A percentile compares a stretch with the other conserved stretches of the same genome.
These are phyloP conservation scores for Globisporangium spiculum DNA, from an alignment of 352 stramenopile genomes.

Conservation along the genomic window DNA sequence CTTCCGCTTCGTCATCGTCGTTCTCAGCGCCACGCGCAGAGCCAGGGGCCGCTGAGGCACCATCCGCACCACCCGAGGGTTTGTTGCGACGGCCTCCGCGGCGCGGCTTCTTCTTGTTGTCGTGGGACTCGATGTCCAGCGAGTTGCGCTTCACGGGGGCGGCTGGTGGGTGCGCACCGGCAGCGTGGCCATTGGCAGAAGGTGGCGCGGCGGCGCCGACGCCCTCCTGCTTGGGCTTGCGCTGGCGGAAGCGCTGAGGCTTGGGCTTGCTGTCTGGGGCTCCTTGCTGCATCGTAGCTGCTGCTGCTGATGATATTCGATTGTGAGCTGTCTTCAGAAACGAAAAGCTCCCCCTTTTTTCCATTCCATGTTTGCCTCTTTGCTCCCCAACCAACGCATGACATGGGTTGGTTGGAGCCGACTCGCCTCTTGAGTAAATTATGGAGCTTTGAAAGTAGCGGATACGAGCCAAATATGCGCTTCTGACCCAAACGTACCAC, in stretches of 20 bases:
- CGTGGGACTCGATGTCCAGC: conserved; percentile 5
- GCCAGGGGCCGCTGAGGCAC: neutral
- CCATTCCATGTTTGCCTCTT: neutral
- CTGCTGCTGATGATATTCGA: neutral
- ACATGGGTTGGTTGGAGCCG: neutral
- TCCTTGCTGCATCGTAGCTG: neutral
- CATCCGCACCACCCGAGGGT: conserved; percentile 1
- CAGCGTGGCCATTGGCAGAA: neutral
- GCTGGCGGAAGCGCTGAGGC: conserved; percentile 8
- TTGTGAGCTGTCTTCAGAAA: neutral
- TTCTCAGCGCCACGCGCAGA: neutral
- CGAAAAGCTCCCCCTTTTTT: neutral
- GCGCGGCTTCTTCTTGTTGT: conserved; percentile 14
- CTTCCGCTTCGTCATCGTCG: neutral
- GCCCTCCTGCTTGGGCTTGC: conserved; percentile 13
- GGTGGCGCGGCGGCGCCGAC: neutral
- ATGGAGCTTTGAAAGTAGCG: neutral
- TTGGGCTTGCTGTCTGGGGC: conserved; percentile 9
- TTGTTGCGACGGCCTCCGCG: conserved; percentile 13
- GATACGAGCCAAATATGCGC: neutral
- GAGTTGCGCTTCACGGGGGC: conserved; percentile 8
- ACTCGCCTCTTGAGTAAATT: neutral
- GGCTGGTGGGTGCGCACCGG: neutral
- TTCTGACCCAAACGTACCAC: neutral
- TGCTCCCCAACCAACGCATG: conserved; percentile 4